A percentile compares a stretch with the other conserved stretches of the same genome.
Conservation (phyloP, 2,329 filamentous ascomycete genomes). For the Diaporthe citri region DNA sequence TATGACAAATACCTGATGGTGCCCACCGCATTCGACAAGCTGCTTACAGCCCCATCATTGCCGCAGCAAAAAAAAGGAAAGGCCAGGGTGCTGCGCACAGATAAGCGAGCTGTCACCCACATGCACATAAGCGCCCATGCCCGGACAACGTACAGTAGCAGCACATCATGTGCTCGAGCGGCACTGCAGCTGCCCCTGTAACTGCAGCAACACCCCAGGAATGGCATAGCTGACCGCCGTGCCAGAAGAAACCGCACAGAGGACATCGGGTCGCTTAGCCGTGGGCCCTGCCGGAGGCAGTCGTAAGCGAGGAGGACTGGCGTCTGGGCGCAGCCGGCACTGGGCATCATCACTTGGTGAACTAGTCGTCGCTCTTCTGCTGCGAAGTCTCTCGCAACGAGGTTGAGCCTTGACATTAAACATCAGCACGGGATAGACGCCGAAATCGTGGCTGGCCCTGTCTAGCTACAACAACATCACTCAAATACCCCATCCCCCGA, state of each 20-base stretch:
- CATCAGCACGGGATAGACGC: not conserved
- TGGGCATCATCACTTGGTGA: not conserved
- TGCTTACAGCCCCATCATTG: not conserved
- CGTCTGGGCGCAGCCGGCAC: not conserved
- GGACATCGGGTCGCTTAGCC: not conserved
- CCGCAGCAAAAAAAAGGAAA: not conserved
- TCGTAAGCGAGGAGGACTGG: not conserved
- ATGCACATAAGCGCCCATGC: not conserved
- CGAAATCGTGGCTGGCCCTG: not conserved
- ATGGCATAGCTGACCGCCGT: not conserved
- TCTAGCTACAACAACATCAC: not conserved
- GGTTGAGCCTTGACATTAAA: not conserved
- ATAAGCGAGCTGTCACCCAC: constrained; percentile 17
- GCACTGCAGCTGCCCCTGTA: not conserved
- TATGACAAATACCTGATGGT: not conserved
- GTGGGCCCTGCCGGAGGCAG: not conserved
- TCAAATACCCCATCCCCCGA: not conserved
- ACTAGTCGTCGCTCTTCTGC: too few relatives aligned
- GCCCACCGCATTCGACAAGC: not conserved
- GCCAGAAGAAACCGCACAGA: not conserved
- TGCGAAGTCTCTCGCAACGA: too few relatives aligned
- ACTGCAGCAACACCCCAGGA: not conserved
- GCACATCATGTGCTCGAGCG: constrained; percentile 20
- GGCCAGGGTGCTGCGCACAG: not conserved
- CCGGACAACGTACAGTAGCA: not conserved